phyloP scores from a whole-genome alignment of 2,329 filamentous ascomycete species.

The Apiospora phragmitis region DNA sequence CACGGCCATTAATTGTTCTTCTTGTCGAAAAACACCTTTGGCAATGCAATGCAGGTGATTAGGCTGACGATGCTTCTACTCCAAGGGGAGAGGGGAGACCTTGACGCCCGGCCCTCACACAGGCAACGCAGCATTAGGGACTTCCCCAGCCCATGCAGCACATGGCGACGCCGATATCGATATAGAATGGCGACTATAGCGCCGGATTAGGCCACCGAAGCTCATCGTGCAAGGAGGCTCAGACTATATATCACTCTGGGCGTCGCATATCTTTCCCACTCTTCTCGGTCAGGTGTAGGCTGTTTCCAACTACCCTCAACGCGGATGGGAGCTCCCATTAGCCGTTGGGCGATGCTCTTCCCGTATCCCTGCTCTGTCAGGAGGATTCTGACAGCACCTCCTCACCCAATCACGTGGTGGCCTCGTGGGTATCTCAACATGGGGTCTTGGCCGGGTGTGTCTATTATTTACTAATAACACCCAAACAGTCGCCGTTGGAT shows the following conservation, averaged over 20 bases:
- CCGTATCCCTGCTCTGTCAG: neutral
- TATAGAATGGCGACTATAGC: neutral
- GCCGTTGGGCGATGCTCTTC: neutral
- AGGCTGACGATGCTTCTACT: neutral
- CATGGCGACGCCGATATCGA: neutral
- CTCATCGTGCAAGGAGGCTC: conserved; percentile 17
- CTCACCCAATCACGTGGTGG: neutral
- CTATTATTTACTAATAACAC: neutral
- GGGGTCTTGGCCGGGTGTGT: neutral
- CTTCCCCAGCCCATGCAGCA: neutral
- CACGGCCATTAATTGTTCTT: neutral
- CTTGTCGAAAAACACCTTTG: neutral
- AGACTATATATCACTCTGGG: neutral
- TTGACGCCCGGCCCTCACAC: neutral
- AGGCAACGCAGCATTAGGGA: neutral
- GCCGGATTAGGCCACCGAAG: neutral
- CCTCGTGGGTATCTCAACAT: neutral
- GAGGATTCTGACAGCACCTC: neutral
- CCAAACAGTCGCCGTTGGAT: neutral
- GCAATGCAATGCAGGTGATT: neutral
- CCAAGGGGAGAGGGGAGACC: neutral
- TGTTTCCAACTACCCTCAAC: neutral
- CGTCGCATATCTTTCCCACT: neutral
- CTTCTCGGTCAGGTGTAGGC: neutral
- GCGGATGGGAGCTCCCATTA: neutral